Conservation (phyloP, 352 stramenopile species). For the Phytophthora citrophthora region DNA sequence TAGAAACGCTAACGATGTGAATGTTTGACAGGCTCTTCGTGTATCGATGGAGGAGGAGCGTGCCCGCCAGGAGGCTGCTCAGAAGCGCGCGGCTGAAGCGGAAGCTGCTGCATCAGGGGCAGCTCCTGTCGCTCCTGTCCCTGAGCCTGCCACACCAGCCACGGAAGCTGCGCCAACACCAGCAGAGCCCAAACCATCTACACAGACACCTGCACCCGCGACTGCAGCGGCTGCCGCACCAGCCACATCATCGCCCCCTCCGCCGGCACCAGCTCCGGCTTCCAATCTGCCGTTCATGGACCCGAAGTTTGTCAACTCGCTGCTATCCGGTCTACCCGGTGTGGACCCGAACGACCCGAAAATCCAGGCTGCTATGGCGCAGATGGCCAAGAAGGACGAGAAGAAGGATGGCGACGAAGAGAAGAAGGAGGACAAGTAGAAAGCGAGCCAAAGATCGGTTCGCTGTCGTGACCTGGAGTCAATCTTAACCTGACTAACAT, state of each 20-base stretch:
- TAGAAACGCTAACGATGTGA: constrained; percentile 10
- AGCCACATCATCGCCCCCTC: constrained; percentile 41
- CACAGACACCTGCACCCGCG: constrained; percentile 33
- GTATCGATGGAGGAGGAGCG: constrained; percentile 99
- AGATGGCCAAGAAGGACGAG: constrained; percentile 85
- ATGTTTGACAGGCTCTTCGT: constrained; percentile 77
- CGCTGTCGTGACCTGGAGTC: constrained; percentile 14
- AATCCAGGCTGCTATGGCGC: constrained; percentile 90
- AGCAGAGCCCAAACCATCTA: constrained; percentile 47
- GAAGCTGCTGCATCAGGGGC: constrained; percentile 72
- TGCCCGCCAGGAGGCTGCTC: constrained; percentile 93
- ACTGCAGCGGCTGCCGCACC: constrained; percentile 22
- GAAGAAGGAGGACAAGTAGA: constrained; percentile 89
- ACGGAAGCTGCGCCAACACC: constrained; percentile 35
- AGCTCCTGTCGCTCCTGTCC: constrained; percentile 30
- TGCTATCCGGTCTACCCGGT: constrained; percentile 88
- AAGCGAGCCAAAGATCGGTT: constrained; percentile 9
- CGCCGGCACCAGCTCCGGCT: constrained; percentile 72
- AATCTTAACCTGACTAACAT: constrained; percentile 32
- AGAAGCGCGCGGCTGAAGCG: constrained; percentile 90
- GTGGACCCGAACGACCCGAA: constrained; percentile 94
- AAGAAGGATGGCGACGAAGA: constrained; percentile 85
- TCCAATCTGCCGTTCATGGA: constrained; percentile 91
- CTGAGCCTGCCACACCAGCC: constrained; percentile 54
- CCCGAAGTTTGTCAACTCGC: constrained; percentile 88